phyloP scores from a whole-genome alignment of 1,139 yeast species.

The Geotrichum carabidarum region DNA sequence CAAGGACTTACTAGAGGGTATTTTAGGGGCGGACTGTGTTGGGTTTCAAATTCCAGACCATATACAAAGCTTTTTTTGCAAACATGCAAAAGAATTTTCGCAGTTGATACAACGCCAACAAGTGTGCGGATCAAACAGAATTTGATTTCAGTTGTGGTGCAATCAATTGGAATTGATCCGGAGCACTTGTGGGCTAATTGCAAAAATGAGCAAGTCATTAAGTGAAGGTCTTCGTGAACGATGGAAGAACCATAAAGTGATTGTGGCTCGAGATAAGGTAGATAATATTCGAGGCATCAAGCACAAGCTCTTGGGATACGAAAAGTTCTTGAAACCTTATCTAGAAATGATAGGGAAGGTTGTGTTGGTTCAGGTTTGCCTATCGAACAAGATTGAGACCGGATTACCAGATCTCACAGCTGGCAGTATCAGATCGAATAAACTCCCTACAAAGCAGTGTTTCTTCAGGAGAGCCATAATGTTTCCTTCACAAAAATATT shows the following conservation, averaged over 20 bases:
- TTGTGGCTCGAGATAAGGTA: slow-evolving; percentile 83
- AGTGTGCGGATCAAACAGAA: slow-evolving; percentile 55
- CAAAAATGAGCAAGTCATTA: slow-evolving; percentile 50
- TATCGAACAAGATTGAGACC: slow-evolving; percentile 45
- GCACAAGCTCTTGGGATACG: slow-evolving; percentile 84
- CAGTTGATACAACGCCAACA: slow-evolving; percentile 73
- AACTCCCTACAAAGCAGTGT: slow-evolving; percentile 71
- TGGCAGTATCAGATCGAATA: slow-evolving; percentile 78
- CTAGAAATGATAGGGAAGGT: slow-evolving; percentile 67
- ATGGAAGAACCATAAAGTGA: slow-evolving; percentile 60
- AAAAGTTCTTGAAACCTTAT: slow-evolving; percentile 60
- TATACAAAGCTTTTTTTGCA: slow-evolving; percentile 87
- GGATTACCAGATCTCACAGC: slow-evolving; percentile 60
- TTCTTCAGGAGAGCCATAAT: slow-evolving; percentile 60
- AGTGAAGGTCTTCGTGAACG: slow-evolving; percentile 64
- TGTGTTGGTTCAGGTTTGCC: slow-evolving; percentile 77
- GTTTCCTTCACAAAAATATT: slow-evolving; percentile 78
- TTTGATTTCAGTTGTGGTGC: slow-evolving; percentile 61
- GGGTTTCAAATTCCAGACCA: slow-evolving; percentile 91
- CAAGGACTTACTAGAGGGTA: slow-evolving; percentile 67
- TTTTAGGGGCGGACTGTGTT: slow-evolving; percentile 82
- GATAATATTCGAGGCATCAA: slow-evolving; percentile 85
- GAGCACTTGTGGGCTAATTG: slow-evolving; percentile 47
- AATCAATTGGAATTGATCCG: slow-evolving; percentile 88
- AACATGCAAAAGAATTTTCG: slow-evolving; percentile 75